Conservation (phyloP, 768 basidiomycete genomes). For the Trametes meyenii region DNA sequence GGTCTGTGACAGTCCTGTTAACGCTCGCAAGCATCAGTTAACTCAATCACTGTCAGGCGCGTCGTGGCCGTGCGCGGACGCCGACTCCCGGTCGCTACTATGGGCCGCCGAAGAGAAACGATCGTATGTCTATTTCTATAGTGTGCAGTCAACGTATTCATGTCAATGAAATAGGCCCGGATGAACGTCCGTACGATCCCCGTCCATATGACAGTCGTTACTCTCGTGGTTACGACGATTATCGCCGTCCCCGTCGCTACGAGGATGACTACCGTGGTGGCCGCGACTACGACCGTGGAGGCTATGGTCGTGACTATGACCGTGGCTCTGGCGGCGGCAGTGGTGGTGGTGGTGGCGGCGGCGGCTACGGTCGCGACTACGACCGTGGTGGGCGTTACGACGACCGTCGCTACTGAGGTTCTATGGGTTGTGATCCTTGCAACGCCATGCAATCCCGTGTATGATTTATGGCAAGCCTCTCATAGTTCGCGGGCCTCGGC, state of each 20-base stretch:
- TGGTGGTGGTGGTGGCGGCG: slow-evolving; percentile 34
- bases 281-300: slow-evolving; percentile 41
- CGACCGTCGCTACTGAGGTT: slow-evolving; percentile 45
- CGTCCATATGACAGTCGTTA: slow-evolving; percentile 91
- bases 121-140: slow-evolving; percentile 46
- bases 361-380: slow-evolving; percentile 31
- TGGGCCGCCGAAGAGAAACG: slow-evolving; percentile 83
- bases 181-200: slow-evolving; percentile 88
- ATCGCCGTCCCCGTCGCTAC: slow-evolving; percentile 55
- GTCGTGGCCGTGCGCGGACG: slow-evolving; percentile 86
- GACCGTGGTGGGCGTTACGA: slow-evolving; percentile 47
- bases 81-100: slow-evolving; percentile 96
- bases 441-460: neutral
- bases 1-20: slow-evolving; percentile 41
- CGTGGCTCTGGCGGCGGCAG: slow-evolving; percentile 42
- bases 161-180: slow-evolving; percentile 38
- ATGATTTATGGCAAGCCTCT: neutral
- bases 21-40: neutral
- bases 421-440: neutral
- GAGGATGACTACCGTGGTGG: slow-evolving; percentile 42
- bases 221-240: slow-evolving; percentile 50
- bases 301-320: slow-evolving; percentile 43
- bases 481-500: too few species aligned
- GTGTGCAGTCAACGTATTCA: neutral
- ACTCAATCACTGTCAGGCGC: slow-evolving; percentile 56